Conservation (phyloP, 305 asterid species). For the Plantago coronopus region DNA sequence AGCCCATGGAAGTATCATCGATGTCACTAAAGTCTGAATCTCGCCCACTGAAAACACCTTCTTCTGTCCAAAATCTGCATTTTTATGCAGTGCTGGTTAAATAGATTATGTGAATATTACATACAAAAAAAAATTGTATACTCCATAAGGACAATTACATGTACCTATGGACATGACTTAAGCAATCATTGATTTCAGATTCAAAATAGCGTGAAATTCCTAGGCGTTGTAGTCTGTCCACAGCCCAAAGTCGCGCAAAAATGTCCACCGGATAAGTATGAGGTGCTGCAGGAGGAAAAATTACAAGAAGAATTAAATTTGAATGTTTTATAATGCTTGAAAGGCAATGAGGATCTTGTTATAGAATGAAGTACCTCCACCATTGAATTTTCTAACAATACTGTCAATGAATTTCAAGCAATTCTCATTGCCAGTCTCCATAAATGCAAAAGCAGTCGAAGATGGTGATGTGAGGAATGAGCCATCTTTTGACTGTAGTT, state of each 20-base stretch:
- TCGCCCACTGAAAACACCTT: constrained; percentile 37
- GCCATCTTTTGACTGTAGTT: constrained; percentile 28
- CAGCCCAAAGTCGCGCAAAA: constrained; percentile 29
- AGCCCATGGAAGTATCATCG: constrained; percentile 52
- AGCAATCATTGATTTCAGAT: constrained; percentile 25
- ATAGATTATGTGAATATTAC: not conserved
- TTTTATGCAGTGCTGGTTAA: not conserved
- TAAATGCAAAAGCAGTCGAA: constrained; percentile 30
- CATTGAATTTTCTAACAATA: constrained; percentile 23
- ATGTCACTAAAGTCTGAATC: constrained; percentile 33
- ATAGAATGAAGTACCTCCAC: constrained; percentile 18
- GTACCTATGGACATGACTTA: constrained; percentile 32
- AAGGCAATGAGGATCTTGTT: not conserved
- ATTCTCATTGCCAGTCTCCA: constrained; percentile 25
- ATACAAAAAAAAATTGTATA: not conserved
- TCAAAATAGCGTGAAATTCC: constrained; percentile 32
- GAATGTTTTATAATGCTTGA: not conserved
- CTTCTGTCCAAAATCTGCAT: constrained; percentile 16
- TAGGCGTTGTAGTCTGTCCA: constrained; percentile 35
- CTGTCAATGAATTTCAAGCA: constrained; percentile 22
- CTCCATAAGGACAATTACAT: too few species aligned
- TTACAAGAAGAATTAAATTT: not conserved
- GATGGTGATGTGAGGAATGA: constrained; percentile 33
- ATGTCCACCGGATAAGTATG: constrained; percentile 27
- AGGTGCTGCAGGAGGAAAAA: constrained; percentile 17